Evolutionary conservation across 1,139 yeast species (phyloP), one percentile per base, ranked within the genome.

Genomic region (Nakaseomyces kungkrabaensis): DNA sequence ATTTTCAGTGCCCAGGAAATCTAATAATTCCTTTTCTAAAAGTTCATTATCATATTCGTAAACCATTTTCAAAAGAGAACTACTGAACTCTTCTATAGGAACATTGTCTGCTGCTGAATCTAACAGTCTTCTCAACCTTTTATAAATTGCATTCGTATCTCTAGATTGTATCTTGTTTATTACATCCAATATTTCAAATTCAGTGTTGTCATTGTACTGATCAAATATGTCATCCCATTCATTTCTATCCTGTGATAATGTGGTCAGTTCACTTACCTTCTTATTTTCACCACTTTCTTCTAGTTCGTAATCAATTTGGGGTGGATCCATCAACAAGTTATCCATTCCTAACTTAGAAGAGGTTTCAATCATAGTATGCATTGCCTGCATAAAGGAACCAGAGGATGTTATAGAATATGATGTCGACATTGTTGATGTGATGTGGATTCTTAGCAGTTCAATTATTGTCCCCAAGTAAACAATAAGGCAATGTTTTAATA

Each of bases 1-100:
- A 60, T 88, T 85, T 37, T 88, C 96, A 59, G 81, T 85, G 0
- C 98, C 97, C 4, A 92, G 67, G 8, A 86, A 73, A 61, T 89
- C 96, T 55, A 87, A 81, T 37, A 92, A 65, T 46, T 80, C 85
- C 47, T 81, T 85, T 49, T 82, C 88, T 37, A 74, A 62, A 6
- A 68, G 62, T 36, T 72, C 68, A 0, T 62, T 56, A 13, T 58
- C 57, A 8, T 76, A 51, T 0, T 60, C 52, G 10, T 58, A 55
- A 4, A 67, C 50, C 3, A 73, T 59, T 36, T 56, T 54, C 17
- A 60, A 32, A 9, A 57, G 50, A n/a, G 63, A 63, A 10, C 68
- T 63, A 26, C 68, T 50, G 7, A 72, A 55, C 6, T 59, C 62
- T 27, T 63, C 61, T 2, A 54, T 48, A 5, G 62, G 55, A 7